Conservation (phyloP, 768 basidiomycete genomes). For the Coprinopsis cinerea region DNA sequence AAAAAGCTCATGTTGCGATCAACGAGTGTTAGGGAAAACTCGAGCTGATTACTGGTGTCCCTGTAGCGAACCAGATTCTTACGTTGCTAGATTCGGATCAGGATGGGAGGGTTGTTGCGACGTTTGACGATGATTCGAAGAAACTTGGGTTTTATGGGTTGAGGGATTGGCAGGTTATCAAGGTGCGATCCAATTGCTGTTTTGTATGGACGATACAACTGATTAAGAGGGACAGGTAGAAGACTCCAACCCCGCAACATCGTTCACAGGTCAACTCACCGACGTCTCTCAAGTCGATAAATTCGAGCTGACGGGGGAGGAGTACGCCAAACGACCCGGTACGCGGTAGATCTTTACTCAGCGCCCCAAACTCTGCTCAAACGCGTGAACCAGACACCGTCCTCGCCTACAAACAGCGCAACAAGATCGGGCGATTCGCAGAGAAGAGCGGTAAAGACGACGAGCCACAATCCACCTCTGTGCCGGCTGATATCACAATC, state of each 20-base stretch:
- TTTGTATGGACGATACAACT: neutral
- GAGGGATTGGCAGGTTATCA: conserved; percentile 72
- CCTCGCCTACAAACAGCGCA: conserved; percentile 77
- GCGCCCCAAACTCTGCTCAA: conserved; percentile 8
- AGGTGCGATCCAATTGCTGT: conserved; percentile 40
- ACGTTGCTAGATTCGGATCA: conserved; percentile 54
- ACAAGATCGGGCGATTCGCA: conserved; percentile 89
- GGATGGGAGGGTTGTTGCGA: conserved; percentile 41
- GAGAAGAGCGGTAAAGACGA: conserved; percentile 35
- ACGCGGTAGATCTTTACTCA: neutral
- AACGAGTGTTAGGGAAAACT: conserved; percentile 57
- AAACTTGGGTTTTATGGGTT: conserved; percentile 72
- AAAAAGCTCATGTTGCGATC: conserved; percentile 1
- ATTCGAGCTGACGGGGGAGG: conserved; percentile 79
- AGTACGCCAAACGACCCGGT: conserved; percentile 82
- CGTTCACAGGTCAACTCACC: conserved; percentile 77
- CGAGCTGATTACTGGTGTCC: conserved; percentile 88
- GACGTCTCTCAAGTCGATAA: conserved; percentile 88
- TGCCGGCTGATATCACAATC: conserved; percentile 45
- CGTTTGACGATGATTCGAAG: conserved; percentile 60
- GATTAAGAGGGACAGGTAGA: conserved; percentile 41
- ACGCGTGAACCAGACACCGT: conserved; percentile 64
- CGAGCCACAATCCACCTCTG: conserved; percentile 15
- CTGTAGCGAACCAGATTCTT: conserved; percentile 65
- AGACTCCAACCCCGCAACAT: conserved; percentile 70